Base-by-base conservation (phyloP, 768 basidiomycete species). In the Rhodotorula babjevae region DNA sequence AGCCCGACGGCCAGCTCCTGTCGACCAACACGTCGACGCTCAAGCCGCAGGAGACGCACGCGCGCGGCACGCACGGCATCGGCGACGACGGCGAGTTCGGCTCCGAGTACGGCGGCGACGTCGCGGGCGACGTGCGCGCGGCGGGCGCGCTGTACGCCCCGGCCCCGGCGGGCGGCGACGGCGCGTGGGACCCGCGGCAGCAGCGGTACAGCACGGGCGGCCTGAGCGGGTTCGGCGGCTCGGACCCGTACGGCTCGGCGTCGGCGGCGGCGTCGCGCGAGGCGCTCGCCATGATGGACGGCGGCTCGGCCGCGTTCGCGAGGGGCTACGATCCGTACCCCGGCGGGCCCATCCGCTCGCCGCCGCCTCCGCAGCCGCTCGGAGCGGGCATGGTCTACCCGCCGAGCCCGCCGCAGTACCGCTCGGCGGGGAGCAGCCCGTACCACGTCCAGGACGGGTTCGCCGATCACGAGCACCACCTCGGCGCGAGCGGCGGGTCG, bases 11-110 rank as follows among this genome's bases (percentile, higher is more conserved):
- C 0, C 67, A 70, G 29, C 49, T 44, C 42, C 56, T 71, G 36
- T 65, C 67, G n/a, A 61, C 63, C 10, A 29, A 23, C 16, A 75
- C 74, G 0, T 71, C 75, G n/a, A 75, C 74, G 25, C 70, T 78
- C 25, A 75, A 71, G 49, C 77, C 77, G 27, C 65, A 75, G 33
- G 72, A 69, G 2, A 77, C 77, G 40, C 68, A 75, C 29, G 62
- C 74, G 11, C 66, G 67, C n/a, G 76, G 72, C 27, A 74, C 76
- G 36, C 59, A 60, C 29, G 77, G 77, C 9, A 55, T 76, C 36
- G 75, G 73, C 25, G 68, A 72, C 61, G 74, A 73, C 50, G 75
- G 69, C 29, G 72, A 67, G n/a, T 64, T 62, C 21, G 50, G 27
- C 61, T 47, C 10, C n/a, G 46, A 42, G 31, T 63, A 61, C 15